Percentiles rank a stretch among this genome's conserved stretches.
Evolutionary conservation across 306 rosid genomes (phyloP).

Genomic region (Glycine soja): DNA sequence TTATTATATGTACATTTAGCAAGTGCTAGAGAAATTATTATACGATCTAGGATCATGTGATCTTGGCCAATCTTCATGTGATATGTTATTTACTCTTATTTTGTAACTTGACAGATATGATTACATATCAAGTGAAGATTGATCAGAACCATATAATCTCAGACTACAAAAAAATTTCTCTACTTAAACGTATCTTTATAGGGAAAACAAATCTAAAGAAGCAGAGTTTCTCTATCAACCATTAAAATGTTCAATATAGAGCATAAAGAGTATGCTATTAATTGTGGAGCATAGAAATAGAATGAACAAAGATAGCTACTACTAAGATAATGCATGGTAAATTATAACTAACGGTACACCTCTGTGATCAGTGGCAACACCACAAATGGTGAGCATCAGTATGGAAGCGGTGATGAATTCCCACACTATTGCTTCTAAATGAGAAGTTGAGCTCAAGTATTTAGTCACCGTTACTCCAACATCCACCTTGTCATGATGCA

Average conservation of each 20-base stretch:
- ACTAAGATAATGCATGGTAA: conserved; percentile 1
- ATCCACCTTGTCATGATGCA: conserved; percentile 46
- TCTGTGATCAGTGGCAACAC: conserved; percentile 60
- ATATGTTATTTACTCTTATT: too few species aligned
- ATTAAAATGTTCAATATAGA: neutral
- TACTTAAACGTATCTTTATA: neutral
- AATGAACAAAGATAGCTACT: neutral
- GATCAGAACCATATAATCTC: too few species aligned
- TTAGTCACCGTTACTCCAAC: conserved; percentile 46
- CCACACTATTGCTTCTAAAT: conserved; percentile 50
- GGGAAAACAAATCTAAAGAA: neutral
- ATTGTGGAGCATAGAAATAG: conserved; percentile 17
- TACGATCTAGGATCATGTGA: too few species aligned
- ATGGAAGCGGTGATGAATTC: conserved; percentile 53
- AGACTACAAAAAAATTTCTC: too few species aligned
- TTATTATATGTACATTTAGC: too few species aligned
- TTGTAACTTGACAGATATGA: too few species aligned
- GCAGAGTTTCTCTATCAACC: neutral
- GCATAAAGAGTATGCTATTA: neutral
- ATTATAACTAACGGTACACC: conserved; percentile 43
- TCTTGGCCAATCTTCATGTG: too few species aligned
- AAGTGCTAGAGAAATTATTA: neutral
- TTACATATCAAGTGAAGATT: too few species aligned
- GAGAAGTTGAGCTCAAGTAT: conserved; percentile 44
- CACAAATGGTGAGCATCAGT: conserved; percentile 58